Percentiles rank a stretch among this genome's conserved stretches.
Conservation (phyloP, 1,139 yeast genomes). For the Cylindricascospora bacillispora region DNA sequence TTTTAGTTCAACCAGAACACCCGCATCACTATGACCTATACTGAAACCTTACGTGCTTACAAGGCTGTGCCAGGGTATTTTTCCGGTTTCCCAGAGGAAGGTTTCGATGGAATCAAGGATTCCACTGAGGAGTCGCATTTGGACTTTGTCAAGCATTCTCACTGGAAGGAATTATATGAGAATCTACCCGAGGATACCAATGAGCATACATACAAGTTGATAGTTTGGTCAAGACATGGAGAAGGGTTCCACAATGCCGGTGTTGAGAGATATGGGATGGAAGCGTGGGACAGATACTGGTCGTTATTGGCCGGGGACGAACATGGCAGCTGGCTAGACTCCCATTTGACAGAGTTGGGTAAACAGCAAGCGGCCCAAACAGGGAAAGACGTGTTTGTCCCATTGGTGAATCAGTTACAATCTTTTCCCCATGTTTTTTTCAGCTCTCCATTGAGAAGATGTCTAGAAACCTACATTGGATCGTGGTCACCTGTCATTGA, state of each 20-base stretch:
- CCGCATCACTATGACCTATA: no score
- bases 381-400: slow-evolving; percentile 32
- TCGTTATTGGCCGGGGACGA: slow-evolving; percentile 32
- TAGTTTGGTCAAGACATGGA: slow-evolving; percentile 63
- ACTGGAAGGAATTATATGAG: slow-evolving; percentile 37
- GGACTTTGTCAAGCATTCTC: slow-evolving; percentile 29
- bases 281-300: slow-evolving; percentile 51
- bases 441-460: slow-evolving; percentile 54
- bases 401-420: slow-evolving; percentile 31
- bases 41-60: no score
- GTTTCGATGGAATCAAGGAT: slow-evolving; percentile 8
- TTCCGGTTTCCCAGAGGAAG: slow-evolving; percentile 8
- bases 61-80: slow-evolving; percentile 19
- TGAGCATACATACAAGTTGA: slow-evolving; percentile 31
- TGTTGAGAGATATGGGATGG: slow-evolving; percentile 41
- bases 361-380: slow-evolving; percentile 36
- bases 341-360: slow-evolving; percentile 44
- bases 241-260: slow-evolving; percentile 66
- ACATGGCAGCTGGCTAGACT: slow-evolving; percentile 20
- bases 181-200: slow-evolving; percentile 15
- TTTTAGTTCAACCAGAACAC: no score
- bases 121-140: slow-evolving; percentile 27
- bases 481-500: slow-evolving; percentile 43
- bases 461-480: slow-evolving; percentile 41
- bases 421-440: slow-evolving; percentile 45